phyloP scores from a whole-genome alignment of 257 asterid species.

The Rubia yunnanensis region DNA sequence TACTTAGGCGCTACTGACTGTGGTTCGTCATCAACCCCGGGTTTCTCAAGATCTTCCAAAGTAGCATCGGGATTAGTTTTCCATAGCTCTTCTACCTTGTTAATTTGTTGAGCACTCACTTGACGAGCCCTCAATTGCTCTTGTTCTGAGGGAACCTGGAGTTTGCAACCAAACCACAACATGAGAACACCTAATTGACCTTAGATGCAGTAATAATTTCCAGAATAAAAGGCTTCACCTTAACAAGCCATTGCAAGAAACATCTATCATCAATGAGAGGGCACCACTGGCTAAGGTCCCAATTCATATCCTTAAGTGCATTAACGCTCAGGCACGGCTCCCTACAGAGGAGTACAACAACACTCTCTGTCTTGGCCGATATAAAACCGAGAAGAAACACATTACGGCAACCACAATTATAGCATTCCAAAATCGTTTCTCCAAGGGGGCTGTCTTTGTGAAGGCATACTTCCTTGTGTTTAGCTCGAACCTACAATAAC shows the following conservation, averaged over 20 bases:
- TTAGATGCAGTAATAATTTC: constrained; percentile 1
- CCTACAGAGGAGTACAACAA: constrained; percentile 93
- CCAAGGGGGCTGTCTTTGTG: constrained; percentile 99
- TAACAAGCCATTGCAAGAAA: constrained; percentile 94
- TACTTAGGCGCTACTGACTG: constrained; percentile 86
- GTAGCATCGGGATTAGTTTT: constrained; percentile 95
- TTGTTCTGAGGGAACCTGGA: constrained; percentile 93
- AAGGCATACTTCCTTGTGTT: constrained; percentile 99
- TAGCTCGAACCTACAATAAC: constrained; percentile 79
- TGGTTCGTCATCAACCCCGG: constrained; percentile 99
- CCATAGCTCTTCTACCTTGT: constrained; percentile 99
- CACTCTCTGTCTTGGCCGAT: constrained; percentile 98
- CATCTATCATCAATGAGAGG: constrained; percentile 98
- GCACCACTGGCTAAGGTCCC: constrained; percentile 99
- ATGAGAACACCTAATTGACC: constrained; percentile 7
- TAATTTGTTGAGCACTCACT: constrained; percentile 96
- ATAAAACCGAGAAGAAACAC: constrained; percentile 96
- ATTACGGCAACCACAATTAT: constrained; percentile 97
- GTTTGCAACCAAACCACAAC: constrained; percentile 17
- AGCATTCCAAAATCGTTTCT: constrained; percentile 93
- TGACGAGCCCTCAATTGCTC: constrained; percentile 99
- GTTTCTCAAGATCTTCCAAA: constrained; percentile 98
- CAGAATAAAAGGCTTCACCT: constrained; percentile 36
- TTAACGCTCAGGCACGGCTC: constrained; percentile 89
- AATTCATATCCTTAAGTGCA: constrained; percentile 95